Conservation (phyloP, 768 basidiomycete genomes). For the Boletus subparvulus region DNA sequence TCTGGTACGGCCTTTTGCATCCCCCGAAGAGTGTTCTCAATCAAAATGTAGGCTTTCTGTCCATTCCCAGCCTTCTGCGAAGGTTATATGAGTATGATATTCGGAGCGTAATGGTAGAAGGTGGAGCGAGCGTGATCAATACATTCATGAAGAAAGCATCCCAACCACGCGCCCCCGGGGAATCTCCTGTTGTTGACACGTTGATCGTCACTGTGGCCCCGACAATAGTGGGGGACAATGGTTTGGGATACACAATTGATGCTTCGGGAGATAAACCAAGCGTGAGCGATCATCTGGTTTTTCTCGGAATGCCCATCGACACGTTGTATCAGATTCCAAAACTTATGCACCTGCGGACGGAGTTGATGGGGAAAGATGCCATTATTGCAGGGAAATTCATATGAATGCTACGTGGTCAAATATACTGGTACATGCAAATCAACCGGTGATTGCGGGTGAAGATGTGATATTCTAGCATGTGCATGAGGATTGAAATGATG, state of each 20-base stretch:
- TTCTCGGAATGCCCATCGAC: background rate
- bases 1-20: conserved; percentile 33
- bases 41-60: conserved; percentile 35
- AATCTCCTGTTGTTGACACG: conserved; percentile 53
- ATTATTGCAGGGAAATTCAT: conserved; percentile 30
- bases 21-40: background rate
- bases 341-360: conserved; percentile 30
- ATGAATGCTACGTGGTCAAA: conserved; percentile 1
- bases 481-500: background rate
- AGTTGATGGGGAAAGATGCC: conserved; percentile 33
- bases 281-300: conserved; percentile 6
- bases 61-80: conserved; percentile 49
- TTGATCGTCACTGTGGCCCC: conserved; percentile 88
- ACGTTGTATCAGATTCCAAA: conserved; percentile 18
- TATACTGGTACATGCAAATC: background rate
- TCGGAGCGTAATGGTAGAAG: conserved; percentile 90
- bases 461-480: background rate
- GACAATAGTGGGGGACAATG: conserved; percentile 71
- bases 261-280: conserved; percentile 13
- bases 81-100: conserved; percentile 58
- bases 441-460: background rate
- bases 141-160: conserved; percentile 36
- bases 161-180: conserved; percentile 2
- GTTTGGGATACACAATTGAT: conserved; percentile 52
- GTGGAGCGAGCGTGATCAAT: conserved; percentile 80